These are phyloP conservation scores for Scheffersomyces parashehatae DNA, from an alignment of 1,139 yeast genomes.

Conservation along the genomic window DNA sequence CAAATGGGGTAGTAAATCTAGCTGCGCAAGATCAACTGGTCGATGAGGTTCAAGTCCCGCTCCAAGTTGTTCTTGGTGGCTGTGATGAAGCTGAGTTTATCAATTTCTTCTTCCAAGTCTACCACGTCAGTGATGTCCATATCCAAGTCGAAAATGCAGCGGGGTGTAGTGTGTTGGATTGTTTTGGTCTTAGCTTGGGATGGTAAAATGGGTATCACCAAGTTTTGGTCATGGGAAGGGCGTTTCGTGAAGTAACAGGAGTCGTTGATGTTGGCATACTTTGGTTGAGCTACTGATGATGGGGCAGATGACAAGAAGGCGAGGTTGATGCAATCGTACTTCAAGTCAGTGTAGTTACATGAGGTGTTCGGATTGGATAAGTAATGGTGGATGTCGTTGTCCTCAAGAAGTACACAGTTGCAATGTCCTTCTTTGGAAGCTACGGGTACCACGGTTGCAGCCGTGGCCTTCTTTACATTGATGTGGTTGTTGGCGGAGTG, in stretches of 20 bases:
- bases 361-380: background rate
- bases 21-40: conserved; percentile 15
- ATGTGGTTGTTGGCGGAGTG: background rate
- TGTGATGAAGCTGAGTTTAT: conserved; percentile 4
- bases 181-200: conserved; percentile 4
- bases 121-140: background rate
- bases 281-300: background rate
- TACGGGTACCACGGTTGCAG: background rate
- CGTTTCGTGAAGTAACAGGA: background rate
- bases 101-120: conserved; percentile 10
- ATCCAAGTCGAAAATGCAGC: conserved; percentile 6
- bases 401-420: background rate
- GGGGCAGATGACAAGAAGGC: conserved; percentile 15
- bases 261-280: background rate
- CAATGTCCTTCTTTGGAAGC: background rate
- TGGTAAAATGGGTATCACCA: conserved; percentile 8
- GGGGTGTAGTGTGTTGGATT: background rate
- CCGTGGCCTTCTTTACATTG: background rate
- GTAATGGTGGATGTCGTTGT: background rate
- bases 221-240: background rate
- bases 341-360: conserved; percentile 8
- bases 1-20: background rate
- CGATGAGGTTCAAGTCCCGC: conserved; percentile 24
- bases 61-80: conserved; percentile 14
- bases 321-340: conserved; percentile 29